Evolutionary conservation across 2,329 filamentous ascomycete genomes (phyloP).

Genomic region (Ophiostoma ulmi): DNA sequence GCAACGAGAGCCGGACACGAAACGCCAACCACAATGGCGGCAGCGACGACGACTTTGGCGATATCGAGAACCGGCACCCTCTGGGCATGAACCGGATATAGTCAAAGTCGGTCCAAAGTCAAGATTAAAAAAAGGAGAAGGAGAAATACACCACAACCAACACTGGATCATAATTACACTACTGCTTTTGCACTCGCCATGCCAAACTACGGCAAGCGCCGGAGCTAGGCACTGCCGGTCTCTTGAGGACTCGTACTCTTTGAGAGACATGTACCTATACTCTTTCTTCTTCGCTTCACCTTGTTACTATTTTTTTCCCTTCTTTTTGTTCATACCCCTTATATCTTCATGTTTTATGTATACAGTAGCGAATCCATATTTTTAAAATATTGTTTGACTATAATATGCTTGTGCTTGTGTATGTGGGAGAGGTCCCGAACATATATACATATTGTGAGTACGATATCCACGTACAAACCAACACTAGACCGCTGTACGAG

Average conservation of each 20-base stretch:
- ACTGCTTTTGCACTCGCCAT: not conserved
- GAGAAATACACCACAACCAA: not conserved
- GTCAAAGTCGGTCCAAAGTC: not conserved
- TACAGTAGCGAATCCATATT: constrained; percentile 15
- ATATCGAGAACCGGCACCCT: constrained; percentile 47
- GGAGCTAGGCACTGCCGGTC: not conserved
- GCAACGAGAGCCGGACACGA: constrained; percentile 20
- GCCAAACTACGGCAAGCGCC: not conserved
- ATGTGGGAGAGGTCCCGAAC: not conserved
- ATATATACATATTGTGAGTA: too few relatives aligned
- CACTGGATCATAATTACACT: not conserved
- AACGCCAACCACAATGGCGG: not conserved
- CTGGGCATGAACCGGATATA: constrained; percentile 54
- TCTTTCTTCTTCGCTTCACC: not conserved
- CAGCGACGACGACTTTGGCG: constrained; percentile 25
- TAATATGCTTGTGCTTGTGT: not conserved
- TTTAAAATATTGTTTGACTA: too few relatives aligned
- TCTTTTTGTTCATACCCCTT: constrained; percentile 18
- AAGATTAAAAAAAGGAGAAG: not conserved
- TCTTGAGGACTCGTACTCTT: not conserved
- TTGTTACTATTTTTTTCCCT: constrained; percentile 5
- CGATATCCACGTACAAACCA: too few relatives aligned
- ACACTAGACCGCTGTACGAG: too few relatives aligned
- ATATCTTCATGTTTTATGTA: constrained; percentile 11
- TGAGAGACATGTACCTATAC: not conserved